A percentile compares a stretch with the other conserved stretches of the same genome.
Conservation (phyloP, 306 rosid species). For the Ammopiptanthus mongolicus region DNA sequence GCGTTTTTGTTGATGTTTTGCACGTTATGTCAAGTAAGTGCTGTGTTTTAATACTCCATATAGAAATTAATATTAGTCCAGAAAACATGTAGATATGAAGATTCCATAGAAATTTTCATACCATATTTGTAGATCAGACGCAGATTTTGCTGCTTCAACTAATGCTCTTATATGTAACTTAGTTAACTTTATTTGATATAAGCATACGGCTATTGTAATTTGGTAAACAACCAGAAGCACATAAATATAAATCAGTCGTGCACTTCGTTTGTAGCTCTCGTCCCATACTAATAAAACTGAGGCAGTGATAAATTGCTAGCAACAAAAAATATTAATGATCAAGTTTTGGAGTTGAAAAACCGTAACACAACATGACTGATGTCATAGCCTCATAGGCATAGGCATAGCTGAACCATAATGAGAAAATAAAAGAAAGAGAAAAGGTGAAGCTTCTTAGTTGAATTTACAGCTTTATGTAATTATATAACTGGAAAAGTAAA, state of each 20-base stretch:
- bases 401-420: neutral
- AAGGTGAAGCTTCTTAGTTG: neutral
- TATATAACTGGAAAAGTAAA: slow-evolving; percentile 15
- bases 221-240: neutral
- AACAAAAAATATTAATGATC: neutral
- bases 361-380: neutral
- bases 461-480: neutral
- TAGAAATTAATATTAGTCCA: neutral
- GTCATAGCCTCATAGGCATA: neutral
- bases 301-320: neutral
- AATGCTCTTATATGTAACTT: neutral
- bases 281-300: neutral
- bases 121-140: neutral
- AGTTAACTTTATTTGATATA: neutral
- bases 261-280: neutral
- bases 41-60: neutral
- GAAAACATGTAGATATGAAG: neutral
- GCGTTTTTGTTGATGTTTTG: neutral
- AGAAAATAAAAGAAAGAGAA: neutral
- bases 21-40: neutral
- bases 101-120: neutral
- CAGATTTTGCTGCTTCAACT: neutral
- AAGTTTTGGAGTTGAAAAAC: neutral
- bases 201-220: neutral
- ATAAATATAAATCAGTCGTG: neutral